Evolutionary conservation across 345 rosid species (phyloP), one percentile per base, ranked within the genome.

Genomic region (Eutrema yunnanense): DNA sequence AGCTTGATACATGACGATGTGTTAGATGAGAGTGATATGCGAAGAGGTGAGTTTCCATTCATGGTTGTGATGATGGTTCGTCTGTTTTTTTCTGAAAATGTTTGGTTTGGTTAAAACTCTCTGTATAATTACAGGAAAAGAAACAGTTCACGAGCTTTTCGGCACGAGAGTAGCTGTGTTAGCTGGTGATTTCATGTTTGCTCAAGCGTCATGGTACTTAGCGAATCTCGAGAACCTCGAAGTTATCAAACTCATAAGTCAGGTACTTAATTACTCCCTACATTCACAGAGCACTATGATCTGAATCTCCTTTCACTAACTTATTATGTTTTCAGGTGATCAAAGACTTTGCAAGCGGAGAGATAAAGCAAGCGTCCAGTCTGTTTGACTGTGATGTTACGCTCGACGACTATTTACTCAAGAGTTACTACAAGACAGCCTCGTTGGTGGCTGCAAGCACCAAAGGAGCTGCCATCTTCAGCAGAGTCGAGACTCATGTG

Each of bases 171-270:
- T 94, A 22, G 96, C 97, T 2, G 85, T 91, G 38, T 76, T 95
- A 80, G 97, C 96, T 32, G 97, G 96, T 70, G 99, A 95, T 65
- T 95, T 88, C 78, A 88, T 92, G 97, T 95, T 92, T 81, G 97
- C 96, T 81, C 99, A 95, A 80, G 89, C 99, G 3, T 95, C 97
- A 10, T 92, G 99, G 97, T 92, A 88, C 82, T 85, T 95, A 4
- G 97, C 99, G 22, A 95, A 92, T 78, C 96, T 95, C 8, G 99
- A 92, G 79, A 95, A 90, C 74, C 82, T 95, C 5, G 88, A 92
- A 81, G 96, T 92, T 73, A 95, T 92, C 80, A 95, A 92, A 74
- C 97, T 95, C 68, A 95, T 95, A 65, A 90, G 97, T 79, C 97
- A 89, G 96, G 98, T 92, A 75, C 8, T 43, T 13, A 13, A 33